Evolutionary conservation across 1,284 basidiomycete species (phyloP).

Genomic region (Microbotryum lychnidis-dioicae): DNA sequence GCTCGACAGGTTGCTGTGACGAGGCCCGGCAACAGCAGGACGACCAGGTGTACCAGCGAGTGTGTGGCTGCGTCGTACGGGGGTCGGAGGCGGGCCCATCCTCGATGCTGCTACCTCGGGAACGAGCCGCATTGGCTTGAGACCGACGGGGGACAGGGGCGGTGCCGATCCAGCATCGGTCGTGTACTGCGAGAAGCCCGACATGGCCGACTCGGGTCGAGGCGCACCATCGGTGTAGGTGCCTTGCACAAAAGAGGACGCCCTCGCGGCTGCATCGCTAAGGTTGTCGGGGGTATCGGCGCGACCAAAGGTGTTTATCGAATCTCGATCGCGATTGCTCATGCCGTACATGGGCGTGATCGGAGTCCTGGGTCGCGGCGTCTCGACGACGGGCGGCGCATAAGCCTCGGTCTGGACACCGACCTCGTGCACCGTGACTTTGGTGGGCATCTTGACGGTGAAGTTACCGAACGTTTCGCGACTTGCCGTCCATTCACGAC

Average conservation of each 20-base stretch:
- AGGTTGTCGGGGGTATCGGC: constrained; percentile 1
- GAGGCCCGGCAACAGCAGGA: constrained; percentile 48
- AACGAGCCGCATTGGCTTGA: not conserved
- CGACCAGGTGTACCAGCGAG: constrained; percentile 32
- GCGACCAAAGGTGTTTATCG: constrained; percentile 20
- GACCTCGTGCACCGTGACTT: constrained; percentile 25
- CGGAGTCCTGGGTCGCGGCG: not conserved
- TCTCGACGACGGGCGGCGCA: constrained; percentile 40
- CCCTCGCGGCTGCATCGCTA: constrained; percentile 13
- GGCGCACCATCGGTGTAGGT: not conserved
- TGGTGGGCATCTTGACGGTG: constrained; percentile 5
- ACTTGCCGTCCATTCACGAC: too few relatives aligned
- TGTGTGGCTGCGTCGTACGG: constrained; percentile 39
- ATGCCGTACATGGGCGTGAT: not conserved
- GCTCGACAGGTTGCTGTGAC: constrained; percentile 19
- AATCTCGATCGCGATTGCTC: constrained; percentile 8
- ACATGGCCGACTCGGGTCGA: constrained; percentile 10
- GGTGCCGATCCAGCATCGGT: not conserved
- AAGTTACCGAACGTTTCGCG: not conserved
- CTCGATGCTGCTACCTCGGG: constrained; percentile 1
- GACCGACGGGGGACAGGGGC: not conserved
- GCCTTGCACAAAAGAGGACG: constrained; percentile 17
- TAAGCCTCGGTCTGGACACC: constrained; percentile 62
- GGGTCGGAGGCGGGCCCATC: constrained; percentile 46
- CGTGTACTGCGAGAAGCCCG: constrained; percentile 1